A percentile compares a stretch with the other conserved stretches of the same genome.
Conservation (phyloP, 768 basidiomycete species). For the Pleurotus cornucopiae region DNA sequence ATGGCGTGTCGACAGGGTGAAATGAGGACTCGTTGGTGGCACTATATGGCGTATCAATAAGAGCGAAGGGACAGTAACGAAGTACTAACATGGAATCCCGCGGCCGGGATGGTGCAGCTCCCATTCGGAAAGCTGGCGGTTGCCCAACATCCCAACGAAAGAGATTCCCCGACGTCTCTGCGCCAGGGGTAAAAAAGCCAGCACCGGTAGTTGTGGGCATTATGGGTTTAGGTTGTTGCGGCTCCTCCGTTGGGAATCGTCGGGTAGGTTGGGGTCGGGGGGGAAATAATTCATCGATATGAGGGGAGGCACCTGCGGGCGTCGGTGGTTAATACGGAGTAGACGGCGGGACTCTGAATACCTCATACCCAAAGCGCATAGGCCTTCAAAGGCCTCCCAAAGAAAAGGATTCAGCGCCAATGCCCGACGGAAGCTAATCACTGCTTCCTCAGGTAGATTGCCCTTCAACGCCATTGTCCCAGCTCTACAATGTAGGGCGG, state of each 20-base stretch:
- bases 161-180: slow-evolving; percentile 49
- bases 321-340: slow-evolving; percentile 14
- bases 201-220: slow-evolving; percentile 56
- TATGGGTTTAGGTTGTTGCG: slow-evolving; percentile 31
- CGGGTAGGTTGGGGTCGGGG: slow-evolving; percentile 54
- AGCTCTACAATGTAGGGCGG: slow-evolving; percentile 70
- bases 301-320: slow-evolving; percentile 57
- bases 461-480: slow-evolving; percentile 76
- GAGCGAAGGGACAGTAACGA: slow-evolving; percentile 11
- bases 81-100: slow-evolving; percentile 61
- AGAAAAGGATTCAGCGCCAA: slow-evolving; percentile 71
- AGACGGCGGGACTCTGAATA: slow-evolving; percentile 17
- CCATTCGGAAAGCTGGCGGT: slow-evolving; percentile 57
- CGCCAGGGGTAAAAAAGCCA: slow-evolving; percentile 76
- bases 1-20: slow-evolving; percentile 52
- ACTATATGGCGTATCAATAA: slow-evolving; percentile 28
- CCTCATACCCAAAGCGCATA: slow-evolving; percentile 67
- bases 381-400: slow-evolving; percentile 91
- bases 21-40: slow-evolving; percentile 53
- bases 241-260: slow-evolving; percentile 49
- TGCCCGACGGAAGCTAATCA: slow-evolving; percentile 64
- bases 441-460: slow-evolving; percentile 73
- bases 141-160: slow-evolving; percentile 54
- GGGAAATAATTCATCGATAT: slow-evolving; percentile 72
- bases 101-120: slow-evolving; percentile 34